Evolutionary conservation across 176 grass and related monocot genomes (phyloP).

Genomic region (Musa beccarii): DNA sequence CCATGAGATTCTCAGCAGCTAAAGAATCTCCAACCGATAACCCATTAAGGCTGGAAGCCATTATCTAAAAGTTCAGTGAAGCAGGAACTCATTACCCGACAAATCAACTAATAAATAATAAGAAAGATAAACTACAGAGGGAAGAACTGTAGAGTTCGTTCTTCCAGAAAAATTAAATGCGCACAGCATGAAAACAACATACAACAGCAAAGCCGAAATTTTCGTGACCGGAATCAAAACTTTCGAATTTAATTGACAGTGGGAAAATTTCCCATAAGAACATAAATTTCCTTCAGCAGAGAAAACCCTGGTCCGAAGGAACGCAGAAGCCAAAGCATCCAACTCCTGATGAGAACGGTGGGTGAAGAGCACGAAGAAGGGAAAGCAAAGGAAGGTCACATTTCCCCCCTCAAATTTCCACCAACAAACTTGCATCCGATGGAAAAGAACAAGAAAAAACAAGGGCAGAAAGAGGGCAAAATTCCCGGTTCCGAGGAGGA

Average conservation of each 20-base stretch:
- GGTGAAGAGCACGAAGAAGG: neutral
- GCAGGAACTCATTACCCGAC: neutral
- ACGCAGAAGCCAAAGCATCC: neutral
- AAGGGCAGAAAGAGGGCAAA: neutral
- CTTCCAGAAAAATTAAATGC: no score
- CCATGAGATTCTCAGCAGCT: slow-evolving; percentile 68
- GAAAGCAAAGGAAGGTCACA: neutral
- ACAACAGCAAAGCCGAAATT: no score
- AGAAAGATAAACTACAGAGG: no score
- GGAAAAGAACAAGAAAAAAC: neutral
- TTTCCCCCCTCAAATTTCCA: neutral
- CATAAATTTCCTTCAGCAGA: neutral
- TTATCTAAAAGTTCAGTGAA: slow-evolving; percentile 39
- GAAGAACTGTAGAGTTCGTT: no score
- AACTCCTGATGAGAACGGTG: no score
- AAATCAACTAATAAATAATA: neutral
- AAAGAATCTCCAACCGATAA: slow-evolving; percentile 79
- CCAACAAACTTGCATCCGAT: neutral
- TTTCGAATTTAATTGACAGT: no score
- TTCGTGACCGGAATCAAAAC: no score
- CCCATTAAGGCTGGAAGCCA: slow-evolving; percentile 80
- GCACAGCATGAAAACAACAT: no score
- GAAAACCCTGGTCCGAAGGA: neutral
- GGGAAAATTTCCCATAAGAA: neutral
- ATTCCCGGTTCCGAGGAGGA: neutral